Percentiles rank a stretch among this genome's conserved stretches.
These are phyloP conservation scores for Globisporangium middletonii DNA, from an alignment of 352 stramenopile species.

Conservation along the genomic window DNA sequence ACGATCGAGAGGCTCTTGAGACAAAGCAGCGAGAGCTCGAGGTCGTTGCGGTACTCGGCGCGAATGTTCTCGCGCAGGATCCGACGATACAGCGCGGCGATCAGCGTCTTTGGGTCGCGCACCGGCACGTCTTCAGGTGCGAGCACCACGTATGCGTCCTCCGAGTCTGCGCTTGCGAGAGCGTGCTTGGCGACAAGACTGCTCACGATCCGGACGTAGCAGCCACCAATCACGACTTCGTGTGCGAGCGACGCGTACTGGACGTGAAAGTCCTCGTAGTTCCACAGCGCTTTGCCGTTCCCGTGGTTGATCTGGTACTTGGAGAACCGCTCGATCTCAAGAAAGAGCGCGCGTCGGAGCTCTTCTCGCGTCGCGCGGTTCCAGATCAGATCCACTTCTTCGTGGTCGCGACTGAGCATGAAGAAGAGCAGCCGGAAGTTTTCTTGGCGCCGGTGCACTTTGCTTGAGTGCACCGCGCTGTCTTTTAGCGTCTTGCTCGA, in stretches of 20 bases:
- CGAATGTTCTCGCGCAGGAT: conserved; percentile 74
- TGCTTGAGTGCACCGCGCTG: conserved; percentile 6
- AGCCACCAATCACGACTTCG: conserved; percentile 86
- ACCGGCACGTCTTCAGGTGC: conserved; percentile 50
- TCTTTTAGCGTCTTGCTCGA: conserved; percentile 18
- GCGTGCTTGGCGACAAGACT: conserved; percentile 41
- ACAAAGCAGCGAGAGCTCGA: conserved; percentile 53
- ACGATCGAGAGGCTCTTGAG: conserved; percentile 64
- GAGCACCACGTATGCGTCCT: conserved; percentile 54
- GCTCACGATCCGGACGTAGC: conserved; percentile 82
- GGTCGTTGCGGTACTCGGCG: conserved; percentile 59
- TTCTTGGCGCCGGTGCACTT: conserved; percentile 39
- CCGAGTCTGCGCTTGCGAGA: conserved; percentile 26
- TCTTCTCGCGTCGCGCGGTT: conserved; percentile 87
- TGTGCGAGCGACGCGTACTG: conserved; percentile 84
- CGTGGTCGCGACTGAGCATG: conserved; percentile 89
- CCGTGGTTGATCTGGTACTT: conserved; percentile 64
- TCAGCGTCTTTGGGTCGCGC: conserved; percentile 38
- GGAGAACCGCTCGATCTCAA: conserved; percentile 80
- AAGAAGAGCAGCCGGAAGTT: conserved; percentile 96
- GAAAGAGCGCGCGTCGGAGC: conserved; percentile 77
- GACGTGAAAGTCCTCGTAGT: conserved; percentile 94
- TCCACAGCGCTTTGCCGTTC: conserved; percentile 88
- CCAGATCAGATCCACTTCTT: conserved; percentile 92
- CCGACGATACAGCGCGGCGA: conserved; percentile 61